These are phyloP conservation scores for Naegleria gruberi DNA, from an alignment of 208 protist species.

Conservation along the genomic window DNA sequence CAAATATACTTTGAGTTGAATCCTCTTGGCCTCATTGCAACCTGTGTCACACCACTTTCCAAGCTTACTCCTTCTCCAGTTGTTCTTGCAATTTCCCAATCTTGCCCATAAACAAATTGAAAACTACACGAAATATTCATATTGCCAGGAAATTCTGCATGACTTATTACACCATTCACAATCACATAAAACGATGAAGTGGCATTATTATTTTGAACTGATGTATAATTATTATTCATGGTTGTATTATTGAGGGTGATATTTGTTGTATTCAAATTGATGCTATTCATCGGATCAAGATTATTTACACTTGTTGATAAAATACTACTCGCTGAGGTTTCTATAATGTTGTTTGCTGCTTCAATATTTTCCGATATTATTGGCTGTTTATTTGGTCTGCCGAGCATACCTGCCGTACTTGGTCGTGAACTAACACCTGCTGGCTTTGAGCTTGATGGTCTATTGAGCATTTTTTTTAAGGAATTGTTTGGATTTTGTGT, in stretches of 20 bases:
- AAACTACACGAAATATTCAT: neutral
- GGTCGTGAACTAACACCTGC: too few species aligned
- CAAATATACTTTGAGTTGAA: neutral
- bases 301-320: too few species aligned
- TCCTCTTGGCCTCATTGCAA: neutral
- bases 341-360: too few species aligned
- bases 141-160: neutral
- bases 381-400: too few species aligned
- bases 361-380: too few species aligned
- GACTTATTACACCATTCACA: neutral
- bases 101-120: conserved; percentile 21
- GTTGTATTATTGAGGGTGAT: neutral
- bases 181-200: neutral
- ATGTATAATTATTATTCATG: neutral
- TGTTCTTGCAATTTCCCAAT: conserved; percentile 14
- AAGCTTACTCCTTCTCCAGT: conserved; percentile 15
- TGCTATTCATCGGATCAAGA: too few species aligned
- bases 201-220: neutral
- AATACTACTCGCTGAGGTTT: too few species aligned
- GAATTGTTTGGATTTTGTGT: too few species aligned
- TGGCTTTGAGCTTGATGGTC: too few species aligned
- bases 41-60: conserved; percentile 3
- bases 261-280: too few species aligned
- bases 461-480: too few species aligned
- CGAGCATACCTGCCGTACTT: too few species aligned